Evolutionary conservation across 2,329 filamentous ascomycete genomes (phyloP).

Genomic region (Ilyonectria robusta): DNA sequence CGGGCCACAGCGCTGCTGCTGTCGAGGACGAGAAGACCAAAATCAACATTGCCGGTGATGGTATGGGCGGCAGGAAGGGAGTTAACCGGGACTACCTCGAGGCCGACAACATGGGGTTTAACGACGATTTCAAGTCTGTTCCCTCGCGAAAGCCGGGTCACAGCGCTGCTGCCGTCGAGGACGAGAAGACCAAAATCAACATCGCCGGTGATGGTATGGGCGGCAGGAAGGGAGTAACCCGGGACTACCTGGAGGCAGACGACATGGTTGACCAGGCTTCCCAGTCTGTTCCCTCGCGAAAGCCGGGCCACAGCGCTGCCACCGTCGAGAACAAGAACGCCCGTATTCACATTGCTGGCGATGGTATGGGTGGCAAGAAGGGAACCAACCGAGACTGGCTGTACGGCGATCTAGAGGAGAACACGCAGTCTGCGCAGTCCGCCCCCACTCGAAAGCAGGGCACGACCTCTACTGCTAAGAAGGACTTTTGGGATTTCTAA

Average conservation of each 20-base stretch:
- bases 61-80: slow-evolving; percentile 74
- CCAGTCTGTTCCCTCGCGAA: slow-evolving; percentile 51
- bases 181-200: slow-evolving; percentile 49
- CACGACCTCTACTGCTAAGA: slow-evolving; percentile 49
- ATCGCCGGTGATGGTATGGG: slow-evolving; percentile 77
- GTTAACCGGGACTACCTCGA: slow-evolving; percentile 63
- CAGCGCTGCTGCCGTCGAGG: slow-evolving; percentile 18
- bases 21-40: slow-evolving; percentile 32
- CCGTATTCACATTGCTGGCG: slow-evolving; percentile 64
- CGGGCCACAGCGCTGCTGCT: slow-evolving; percentile 31
- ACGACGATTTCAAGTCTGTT: slow-evolving; percentile 43
- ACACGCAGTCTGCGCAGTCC: slow-evolving; percentile 34
- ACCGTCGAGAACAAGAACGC: slow-evolving; percentile 32
- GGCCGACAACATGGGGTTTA: slow-evolving; percentile 64
- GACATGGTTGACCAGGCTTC: slow-evolving; percentile 58
- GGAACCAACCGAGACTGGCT: slow-evolving; percentile 70
- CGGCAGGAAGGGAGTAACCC: slow-evolving; percentile 65
- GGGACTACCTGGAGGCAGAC: slow-evolving; percentile 66
- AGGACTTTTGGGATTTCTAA: slow-evolving; percentile 66
- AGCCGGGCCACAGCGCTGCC: slow-evolving; percentile 43
- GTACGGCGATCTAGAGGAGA: slow-evolving; percentile 64
- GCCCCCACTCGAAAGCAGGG: slow-evolving; percentile 56
- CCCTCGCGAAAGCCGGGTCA: slow-evolving; percentile 53
- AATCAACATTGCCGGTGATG: slow-evolving; percentile 69
- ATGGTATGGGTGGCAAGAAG: slow-evolving; percentile 76